Percentiles rank a stretch among this genome's conserved stretches.
Conservation (phyloP, 371 early-diverging fungal genomes). For the Amoeboaphelidium protococcarum region DNA sequence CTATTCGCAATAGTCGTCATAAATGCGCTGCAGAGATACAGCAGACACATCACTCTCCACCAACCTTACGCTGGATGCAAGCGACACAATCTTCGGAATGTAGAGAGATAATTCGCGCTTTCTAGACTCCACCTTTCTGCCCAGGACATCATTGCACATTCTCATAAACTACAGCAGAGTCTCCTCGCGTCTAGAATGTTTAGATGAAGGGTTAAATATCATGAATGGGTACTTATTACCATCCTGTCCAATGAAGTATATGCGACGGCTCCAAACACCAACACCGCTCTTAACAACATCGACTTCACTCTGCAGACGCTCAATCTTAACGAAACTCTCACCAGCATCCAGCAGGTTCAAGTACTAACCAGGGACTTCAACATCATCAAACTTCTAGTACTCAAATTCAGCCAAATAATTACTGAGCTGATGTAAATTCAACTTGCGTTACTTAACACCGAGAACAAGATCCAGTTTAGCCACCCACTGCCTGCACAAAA, state of each 20-base stretch:
- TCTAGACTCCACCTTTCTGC: slow-evolving; percentile 41
- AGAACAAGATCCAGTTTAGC: slow-evolving; percentile 56
- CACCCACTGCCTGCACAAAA: slow-evolving; percentile 45
- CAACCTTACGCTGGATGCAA: slow-evolving; percentile 75
- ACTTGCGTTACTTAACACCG: slow-evolving; percentile 49
- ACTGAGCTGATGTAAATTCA: slow-evolving; percentile 52
- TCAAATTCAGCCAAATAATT: slow-evolving; percentile 89
- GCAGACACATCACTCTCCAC: slow-evolving; percentile 69
- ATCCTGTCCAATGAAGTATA: neutral
- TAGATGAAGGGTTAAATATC: slow-evolving; percentile 57
- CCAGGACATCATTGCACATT: too few species aligned
- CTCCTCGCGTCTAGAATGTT: slow-evolving; percentile 72
- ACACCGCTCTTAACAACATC: slow-evolving; percentile 47
- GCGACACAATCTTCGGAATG: slow-evolving; percentile 60
- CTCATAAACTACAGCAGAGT: too few species aligned
- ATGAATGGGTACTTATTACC: slow-evolving; percentile 66
- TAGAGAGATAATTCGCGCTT: slow-evolving; percentile 62
- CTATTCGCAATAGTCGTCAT: slow-evolving; percentile 45
- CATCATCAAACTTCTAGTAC: slow-evolving; percentile 85
- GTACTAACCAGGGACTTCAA: slow-evolving; percentile 94
- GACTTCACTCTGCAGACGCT: slow-evolving; percentile 70
- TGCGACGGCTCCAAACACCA: slow-evolving; percentile 29
- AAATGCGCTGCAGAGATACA: slow-evolving; percentile 58
- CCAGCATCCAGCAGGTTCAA: slow-evolving; percentile 47
- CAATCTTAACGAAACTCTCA: slow-evolving; percentile 76